phyloP scores from a whole-genome alignment of 805 yeast genomes.

The Teunomyces gatunensis region DNA sequence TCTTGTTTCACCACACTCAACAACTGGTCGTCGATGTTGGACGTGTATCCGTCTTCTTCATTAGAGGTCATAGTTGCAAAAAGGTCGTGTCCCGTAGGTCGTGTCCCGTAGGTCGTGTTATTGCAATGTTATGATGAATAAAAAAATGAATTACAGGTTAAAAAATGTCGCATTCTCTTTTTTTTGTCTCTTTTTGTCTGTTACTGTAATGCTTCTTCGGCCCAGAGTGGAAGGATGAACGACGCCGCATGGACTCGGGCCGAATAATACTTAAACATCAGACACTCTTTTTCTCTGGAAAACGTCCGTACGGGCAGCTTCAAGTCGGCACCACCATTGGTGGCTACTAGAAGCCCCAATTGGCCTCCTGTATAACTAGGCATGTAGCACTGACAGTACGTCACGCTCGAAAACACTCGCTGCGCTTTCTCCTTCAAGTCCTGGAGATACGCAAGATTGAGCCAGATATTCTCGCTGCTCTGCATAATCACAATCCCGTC shows the following conservation, averaged over 20 bases:
- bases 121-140: background rate
- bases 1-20: slow-evolving; percentile 39
- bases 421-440: slow-evolving; percentile 47
- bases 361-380: slow-evolving; percentile 91
- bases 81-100: slow-evolving; percentile 6
- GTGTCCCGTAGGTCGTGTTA: slow-evolving; percentile 5
- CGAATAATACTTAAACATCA: slow-evolving; percentile 63
- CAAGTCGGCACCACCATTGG: slow-evolving; percentile 52
- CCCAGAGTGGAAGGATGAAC: slow-evolving; percentile 82
- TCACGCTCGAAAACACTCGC: slow-evolving; percentile 57
- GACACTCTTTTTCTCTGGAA: slow-evolving; percentile 44
- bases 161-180: background rate
- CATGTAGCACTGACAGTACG: slow-evolving; percentile 75
- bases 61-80: slow-evolving; percentile 11
- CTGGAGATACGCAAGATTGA: slow-evolving; percentile 53
- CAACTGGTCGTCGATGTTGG: slow-evolving; percentile 44
- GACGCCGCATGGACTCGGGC: slow-evolving; percentile 64
- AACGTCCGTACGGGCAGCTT: slow-evolving; percentile 50
- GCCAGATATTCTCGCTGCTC: slow-evolving; percentile 73
- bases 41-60: slow-evolving; percentile 24
- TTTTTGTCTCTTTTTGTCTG: background rate
- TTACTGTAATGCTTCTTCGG: slow-evolving; percentile 35
- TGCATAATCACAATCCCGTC: slow-evolving; percentile 79
- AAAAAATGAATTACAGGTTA: background rate
- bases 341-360: slow-evolving; percentile 72